Base-by-base conservation (phyloP, 2,329 filamentous ascomycete genomes). In the Clarireedia paspali region DNA sequence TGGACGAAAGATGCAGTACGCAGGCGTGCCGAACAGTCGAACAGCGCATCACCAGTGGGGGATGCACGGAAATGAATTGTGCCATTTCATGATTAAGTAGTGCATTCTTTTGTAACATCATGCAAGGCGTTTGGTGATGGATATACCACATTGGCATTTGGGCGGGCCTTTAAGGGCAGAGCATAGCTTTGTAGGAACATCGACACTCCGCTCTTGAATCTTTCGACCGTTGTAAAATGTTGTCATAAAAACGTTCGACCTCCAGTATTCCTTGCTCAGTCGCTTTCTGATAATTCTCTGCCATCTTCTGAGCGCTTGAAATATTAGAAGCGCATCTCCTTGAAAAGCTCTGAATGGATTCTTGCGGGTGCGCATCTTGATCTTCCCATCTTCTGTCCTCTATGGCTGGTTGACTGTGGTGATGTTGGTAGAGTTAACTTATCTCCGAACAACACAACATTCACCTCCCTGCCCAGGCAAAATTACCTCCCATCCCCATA, bases 401-500 rank as follows among this genome's bases (percentile, higher is more conserved):
- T 34, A 3, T 12, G 30, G 30, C 30, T 34, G 26, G 17, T 39
- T 38, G 30, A 15, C 10, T 39, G 42, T 40, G 9, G 9, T 42
- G n/a, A 12, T 20, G n/a, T 14, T 24, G 15, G 30, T 34, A 34
- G 30, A 34, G 30, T 34, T 34, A 12, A 34, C 3, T 34, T 9
- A 34, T 34, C 30, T 12, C 46, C 14, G 36, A 45, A 44, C 40
- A 23, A 15, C 26, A 49, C 26, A 30, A 20, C 17, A 44, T 49
- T 68, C 62, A 70, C 58, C 68, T 59, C 12, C 62, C 66, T 17
- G 68, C 57, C 68, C 68, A 70, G 15, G 64, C 66, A 63, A 70
- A 70, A 50, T 64, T 66, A 0, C 63, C 64, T 7, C 62, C 62
- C 54, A 67, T 57, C 2, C 60, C 60, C 24, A 75, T 75, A 6